A percentile compares a stretch with the other conserved stretches of the same genome.
Conservation (phyloP, 2,329 filamentous ascomycete genomes). For the Fusarium nematophilum region DNA sequence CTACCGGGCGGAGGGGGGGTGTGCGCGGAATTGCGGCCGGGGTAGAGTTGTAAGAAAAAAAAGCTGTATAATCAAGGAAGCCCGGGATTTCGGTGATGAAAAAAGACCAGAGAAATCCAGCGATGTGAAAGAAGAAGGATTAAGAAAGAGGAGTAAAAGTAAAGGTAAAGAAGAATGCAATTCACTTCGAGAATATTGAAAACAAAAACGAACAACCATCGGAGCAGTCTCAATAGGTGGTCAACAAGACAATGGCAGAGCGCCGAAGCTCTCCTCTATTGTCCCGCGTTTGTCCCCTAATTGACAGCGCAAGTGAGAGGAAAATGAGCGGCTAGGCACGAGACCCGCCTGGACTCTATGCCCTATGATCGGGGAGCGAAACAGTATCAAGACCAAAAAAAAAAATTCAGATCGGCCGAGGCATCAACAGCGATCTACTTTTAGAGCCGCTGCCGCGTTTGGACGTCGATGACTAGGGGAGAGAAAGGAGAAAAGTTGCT, state of each 20-base stretch:
- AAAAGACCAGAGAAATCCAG: neutral
- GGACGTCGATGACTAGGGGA: conserved; percentile 4
- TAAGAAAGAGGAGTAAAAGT: conserved; percentile 5
- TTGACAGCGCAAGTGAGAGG: conserved; percentile 10
- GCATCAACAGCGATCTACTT: neutral
- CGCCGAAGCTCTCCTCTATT: too few relatives aligned
- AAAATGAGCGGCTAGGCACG: neutral
- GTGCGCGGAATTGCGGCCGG: conserved; percentile 42
- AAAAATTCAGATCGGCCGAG: conserved; percentile 4
- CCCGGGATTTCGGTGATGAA: neutral
- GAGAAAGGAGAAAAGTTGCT: conserved; percentile 13
- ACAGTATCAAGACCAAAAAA: neutral
- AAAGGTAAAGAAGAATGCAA: neutral
- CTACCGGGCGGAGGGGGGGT: conserved; percentile 44
- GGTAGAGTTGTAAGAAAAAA: conserved; percentile 23
- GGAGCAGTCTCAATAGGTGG: too few relatives aligned
- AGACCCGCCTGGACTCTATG: conserved; percentile 11
- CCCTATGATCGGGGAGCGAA: neutral
- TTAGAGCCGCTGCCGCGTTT: conserved; percentile 5
- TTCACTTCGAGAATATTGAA: conserved; percentile 5
- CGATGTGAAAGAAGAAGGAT: conserved; percentile 9
- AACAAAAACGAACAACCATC: too few relatives aligned
- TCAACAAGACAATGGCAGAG: conserved; percentile 29
- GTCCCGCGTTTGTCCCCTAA: conserved; percentile 9
- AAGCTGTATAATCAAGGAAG: conserved; percentile 1